These are phyloP conservation scores for Fusarium ambrosium DNA, from an alignment of 2,329 filamentous ascomycete genomes.

Conservation along the genomic window DNA sequence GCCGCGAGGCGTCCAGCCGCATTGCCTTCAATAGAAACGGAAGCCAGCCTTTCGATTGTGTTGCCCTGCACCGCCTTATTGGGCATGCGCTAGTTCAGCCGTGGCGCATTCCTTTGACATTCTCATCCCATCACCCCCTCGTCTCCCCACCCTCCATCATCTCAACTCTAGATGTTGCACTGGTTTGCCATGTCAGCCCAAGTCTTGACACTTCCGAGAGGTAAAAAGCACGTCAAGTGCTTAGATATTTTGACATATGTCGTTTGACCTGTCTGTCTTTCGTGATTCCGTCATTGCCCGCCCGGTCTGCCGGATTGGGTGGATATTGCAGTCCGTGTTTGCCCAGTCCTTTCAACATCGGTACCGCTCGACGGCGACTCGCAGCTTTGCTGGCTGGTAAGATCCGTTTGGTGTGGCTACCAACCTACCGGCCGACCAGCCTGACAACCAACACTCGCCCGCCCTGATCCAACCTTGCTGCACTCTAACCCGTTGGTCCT, in stretches of 20 bases:
- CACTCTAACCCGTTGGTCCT: conserved; percentile 27
- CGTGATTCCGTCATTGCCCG: conserved; percentile 5
- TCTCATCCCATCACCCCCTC: background rate
- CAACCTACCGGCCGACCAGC: conserved; percentile 26
- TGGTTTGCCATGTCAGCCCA: conserved; percentile 3
- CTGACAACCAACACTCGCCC: conserved; percentile 24
- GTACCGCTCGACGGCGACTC: conserved; percentile 24
- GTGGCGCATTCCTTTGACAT: conserved; percentile 47
- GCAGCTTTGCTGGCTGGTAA: conserved; percentile 25
- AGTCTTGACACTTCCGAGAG: conserved; percentile 3
- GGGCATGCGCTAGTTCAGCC: conserved; percentile 39
- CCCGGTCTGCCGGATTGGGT: conserved; percentile 8
- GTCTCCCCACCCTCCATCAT: conserved; percentile 8
- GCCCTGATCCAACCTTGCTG: conserved; percentile 33
- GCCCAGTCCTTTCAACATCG: conserved; percentile 30
- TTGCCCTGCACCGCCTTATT: conserved; percentile 39
- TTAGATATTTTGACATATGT: conserved; percentile 7
- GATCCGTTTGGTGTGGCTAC: conserved; percentile 35
- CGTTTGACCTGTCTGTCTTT: background rate
- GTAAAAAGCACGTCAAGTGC: background rate
- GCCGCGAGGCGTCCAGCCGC: conserved; percentile 38
- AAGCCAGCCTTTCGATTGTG: conserved; percentile 39
- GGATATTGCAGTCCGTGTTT: conserved; percentile 26
- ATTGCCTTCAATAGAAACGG: conserved; percentile 40
- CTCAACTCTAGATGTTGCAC: conserved; percentile 22